Evolutionary conservation across 495 filamentous ascomycete species (phyloP).

Genomic region (Penicillium antarcticum): DNA sequence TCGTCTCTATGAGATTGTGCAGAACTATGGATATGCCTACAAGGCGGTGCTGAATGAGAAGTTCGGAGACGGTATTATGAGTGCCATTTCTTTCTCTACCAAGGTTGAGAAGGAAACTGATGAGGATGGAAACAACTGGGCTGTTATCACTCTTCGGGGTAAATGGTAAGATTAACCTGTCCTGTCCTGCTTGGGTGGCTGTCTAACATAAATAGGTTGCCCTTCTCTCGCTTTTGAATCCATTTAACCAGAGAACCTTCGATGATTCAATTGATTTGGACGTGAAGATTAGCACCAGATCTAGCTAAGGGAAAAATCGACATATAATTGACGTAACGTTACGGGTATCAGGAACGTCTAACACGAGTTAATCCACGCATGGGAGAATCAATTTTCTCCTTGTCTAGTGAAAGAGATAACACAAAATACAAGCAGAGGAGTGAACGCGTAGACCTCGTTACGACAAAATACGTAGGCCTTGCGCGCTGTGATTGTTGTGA

Average conservation of each 20-base stretch:
- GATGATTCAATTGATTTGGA: too few relatives aligned
- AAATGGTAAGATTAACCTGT: slow-evolving; percentile 67
- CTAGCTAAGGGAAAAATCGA: too few relatives aligned
- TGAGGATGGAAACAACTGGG: slow-evolving; percentile 76
- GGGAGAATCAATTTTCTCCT: too few relatives aligned
- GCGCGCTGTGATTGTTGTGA: too few relatives aligned
- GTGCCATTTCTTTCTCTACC: slow-evolving; percentile 87
- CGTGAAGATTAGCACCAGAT: too few relatives aligned
- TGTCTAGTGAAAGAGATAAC: too few relatives aligned
- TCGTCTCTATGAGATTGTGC: slow-evolving; percentile 90
- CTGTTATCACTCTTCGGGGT: slow-evolving; percentile 83
- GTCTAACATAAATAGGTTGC: slow-evolving; percentile 48
- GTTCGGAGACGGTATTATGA: slow-evolving; percentile 99
- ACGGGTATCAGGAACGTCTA: too few relatives aligned
- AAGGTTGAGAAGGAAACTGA: slow-evolving; percentile 97
- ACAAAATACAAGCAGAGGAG: too few relatives aligned
- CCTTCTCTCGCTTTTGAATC: slow-evolving; percentile 56
- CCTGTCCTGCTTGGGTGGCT: neutral
- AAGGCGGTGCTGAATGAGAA: slow-evolving; percentile 98
- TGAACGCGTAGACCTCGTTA: too few relatives aligned
- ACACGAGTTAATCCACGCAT: too few relatives aligned
- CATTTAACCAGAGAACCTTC: neutral
- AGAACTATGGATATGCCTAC: slow-evolving; percentile 97
- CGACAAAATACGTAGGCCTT: too few relatives aligned
- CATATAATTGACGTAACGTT: too few relatives aligned